Conservation (phyloP, 805 yeast genomes). For the Saccharomycopsis fodiens region DNA sequence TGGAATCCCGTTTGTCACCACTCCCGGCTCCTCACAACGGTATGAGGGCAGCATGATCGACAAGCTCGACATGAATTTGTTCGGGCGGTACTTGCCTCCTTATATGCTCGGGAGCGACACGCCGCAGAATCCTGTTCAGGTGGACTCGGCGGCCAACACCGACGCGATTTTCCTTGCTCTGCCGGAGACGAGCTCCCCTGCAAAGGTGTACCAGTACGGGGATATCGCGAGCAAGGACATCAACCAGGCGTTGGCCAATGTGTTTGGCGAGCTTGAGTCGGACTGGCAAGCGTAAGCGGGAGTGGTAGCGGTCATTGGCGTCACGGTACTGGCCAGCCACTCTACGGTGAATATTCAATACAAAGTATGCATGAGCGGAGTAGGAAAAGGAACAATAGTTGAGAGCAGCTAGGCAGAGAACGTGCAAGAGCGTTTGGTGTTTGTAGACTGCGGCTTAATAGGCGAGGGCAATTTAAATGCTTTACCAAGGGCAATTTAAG, state of each 20-base stretch:
- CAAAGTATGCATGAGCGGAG: no score
- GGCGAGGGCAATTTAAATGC: no score
- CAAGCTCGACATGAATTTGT: conserved; percentile 73
- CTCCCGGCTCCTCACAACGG: conserved; percentile 18
- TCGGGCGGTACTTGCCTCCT: conserved; percentile 79
- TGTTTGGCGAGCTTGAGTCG: background rate
- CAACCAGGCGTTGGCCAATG: background rate
- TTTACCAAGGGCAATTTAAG: no score
- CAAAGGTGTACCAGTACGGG: background rate
- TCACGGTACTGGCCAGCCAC: no score
- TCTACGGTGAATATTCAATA: no score
- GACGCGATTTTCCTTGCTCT: background rate
- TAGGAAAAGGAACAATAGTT: no score
- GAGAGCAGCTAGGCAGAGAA: no score
- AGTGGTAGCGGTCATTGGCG: no score
- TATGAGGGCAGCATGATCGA: conserved; percentile 65
- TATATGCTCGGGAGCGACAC: conserved; percentile 48
- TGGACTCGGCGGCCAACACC: background rate
- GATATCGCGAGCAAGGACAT: background rate
- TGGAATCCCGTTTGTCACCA: no score
- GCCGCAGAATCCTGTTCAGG: background rate
- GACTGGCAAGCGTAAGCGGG: no score
- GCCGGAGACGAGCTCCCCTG: background rate
- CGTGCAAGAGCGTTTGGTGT: no score
- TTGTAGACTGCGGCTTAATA: no score